phyloP scores from a whole-genome alignment of 768 basidiomycete species.

The Lactarius vividus region DNA sequence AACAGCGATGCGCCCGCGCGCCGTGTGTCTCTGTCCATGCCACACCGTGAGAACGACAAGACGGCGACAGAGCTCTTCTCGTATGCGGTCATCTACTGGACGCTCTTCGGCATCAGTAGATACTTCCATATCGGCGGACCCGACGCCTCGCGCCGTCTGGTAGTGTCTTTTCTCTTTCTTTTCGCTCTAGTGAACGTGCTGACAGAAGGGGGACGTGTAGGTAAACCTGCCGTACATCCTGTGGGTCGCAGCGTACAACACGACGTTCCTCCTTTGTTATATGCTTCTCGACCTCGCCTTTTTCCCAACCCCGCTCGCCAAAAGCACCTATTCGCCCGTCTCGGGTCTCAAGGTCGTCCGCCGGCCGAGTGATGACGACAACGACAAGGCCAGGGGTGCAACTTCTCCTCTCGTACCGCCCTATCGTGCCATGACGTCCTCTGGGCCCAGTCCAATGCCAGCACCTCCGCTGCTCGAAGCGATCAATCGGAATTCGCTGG shows the following conservation, averaged over 20 bases:
- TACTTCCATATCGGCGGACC: slow-evolving; percentile 35
- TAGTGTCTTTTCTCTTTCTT: slow-evolving; percentile 36
- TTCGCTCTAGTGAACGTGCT: background rate
- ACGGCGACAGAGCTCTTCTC: slow-evolving; percentile 72
- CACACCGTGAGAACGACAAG: slow-evolving; percentile 63
- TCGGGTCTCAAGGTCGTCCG: slow-evolving; percentile 37
- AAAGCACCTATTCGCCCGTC: slow-evolving; percentile 36
- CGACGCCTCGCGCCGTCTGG: slow-evolving; percentile 59
- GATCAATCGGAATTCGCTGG: slow-evolving; percentile 77
- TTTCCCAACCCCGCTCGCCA: slow-evolving; percentile 46
- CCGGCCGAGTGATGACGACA: background rate
- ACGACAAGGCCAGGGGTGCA: background rate
- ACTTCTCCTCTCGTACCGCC: background rate
- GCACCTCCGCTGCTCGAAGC: slow-evolving; percentile 66
- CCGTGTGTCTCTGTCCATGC: slow-evolving; percentile 19
- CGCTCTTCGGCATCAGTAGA: slow-evolving; percentile 42
- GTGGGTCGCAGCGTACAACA: slow-evolving; percentile 89
- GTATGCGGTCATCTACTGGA: slow-evolving; percentile 81
- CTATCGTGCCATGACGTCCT: slow-evolving; percentile 25
- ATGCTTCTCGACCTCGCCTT: slow-evolving; percentile 71
- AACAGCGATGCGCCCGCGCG: slow-evolving; percentile 30
- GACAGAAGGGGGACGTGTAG: slow-evolving; percentile 40
- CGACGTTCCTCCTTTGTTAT: slow-evolving; percentile 78
- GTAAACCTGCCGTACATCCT: slow-evolving; percentile 86
- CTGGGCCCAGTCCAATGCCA: slow-evolving; percentile 30